Evolutionary conservation across 495 filamentous ascomycete species (phyloP).

Genomic region (Apodospora peruviana): DNA sequence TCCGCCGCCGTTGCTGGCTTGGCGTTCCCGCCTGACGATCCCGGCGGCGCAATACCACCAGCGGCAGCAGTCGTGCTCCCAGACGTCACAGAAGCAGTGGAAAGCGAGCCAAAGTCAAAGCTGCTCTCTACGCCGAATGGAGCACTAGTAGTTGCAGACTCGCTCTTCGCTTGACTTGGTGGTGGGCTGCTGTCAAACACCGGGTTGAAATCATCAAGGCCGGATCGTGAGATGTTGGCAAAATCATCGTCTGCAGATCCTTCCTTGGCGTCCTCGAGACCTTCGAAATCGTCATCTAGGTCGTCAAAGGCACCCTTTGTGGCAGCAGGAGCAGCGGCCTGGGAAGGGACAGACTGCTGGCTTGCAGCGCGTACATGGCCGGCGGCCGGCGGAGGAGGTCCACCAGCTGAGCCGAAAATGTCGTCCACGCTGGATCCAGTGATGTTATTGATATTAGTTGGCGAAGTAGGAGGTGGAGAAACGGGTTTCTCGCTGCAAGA

Average conservation of each 20-base stretch:
- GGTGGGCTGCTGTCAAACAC: conserved; percentile 56
- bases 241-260: conserved; percentile 88
- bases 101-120: conserved; percentile 43
- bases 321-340: conserved; percentile 18
- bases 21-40: conserved; percentile 23
- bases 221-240: conserved; percentile 53
- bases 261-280: conserved; percentile 83
- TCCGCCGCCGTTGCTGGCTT: conserved; percentile 29
- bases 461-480: conserved; percentile 13
- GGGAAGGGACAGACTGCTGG: not conserved
- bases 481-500: conserved; percentile 24
- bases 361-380: conserved; percentile 7
- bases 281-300: conserved; percentile 86
- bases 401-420: conserved; percentile 24
- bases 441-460: conserved; percentile 10
- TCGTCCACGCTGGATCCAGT: conserved; percentile 21
- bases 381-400: conserved; percentile 4
- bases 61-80: conserved; percentile 44
- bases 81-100: conserved; percentile 29
- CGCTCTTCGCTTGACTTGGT: conserved; percentile 47
- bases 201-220: conserved; percentile 61
- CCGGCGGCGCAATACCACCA: conserved; percentile 42
- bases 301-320: conserved; percentile 54
- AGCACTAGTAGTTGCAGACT: conserved; percentile 30
- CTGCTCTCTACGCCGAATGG: conserved; percentile 42